Percentiles rank a stretch among this genome's conserved stretches.
These are phyloP conservation scores for Macrolepiota dolichaula DNA, from an alignment of 768 basidiomycete genomes.

Conservation along the genomic window DNA sequence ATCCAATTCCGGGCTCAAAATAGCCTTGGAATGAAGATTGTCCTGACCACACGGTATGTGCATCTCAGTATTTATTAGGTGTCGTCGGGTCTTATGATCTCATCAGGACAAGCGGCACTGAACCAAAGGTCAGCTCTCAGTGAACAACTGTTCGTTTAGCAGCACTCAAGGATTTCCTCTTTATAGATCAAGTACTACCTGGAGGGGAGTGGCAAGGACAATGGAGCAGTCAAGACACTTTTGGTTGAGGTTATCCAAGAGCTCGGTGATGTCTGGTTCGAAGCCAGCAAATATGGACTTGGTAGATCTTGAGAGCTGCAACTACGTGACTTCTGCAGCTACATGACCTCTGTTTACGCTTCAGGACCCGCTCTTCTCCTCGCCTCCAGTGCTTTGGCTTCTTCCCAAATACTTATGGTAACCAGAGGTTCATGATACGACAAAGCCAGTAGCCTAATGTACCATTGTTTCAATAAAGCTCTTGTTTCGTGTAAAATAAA, in stretches of 20 bases:
- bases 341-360: not conserved
- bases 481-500: not conserved
- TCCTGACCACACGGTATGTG: conserved; percentile 66
- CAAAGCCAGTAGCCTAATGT: conserved; percentile 55
- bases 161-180: not conserved
- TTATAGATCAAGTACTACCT: conserved; percentile 85
- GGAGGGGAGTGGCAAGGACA: conserved; percentile 67
- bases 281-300: conserved; percentile 42
- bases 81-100: not conserved
- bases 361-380: conserved; percentile 31
- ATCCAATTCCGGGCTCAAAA: conserved; percentile 66
- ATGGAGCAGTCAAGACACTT: conserved; percentile 38
- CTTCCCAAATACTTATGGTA: conserved; percentile 59
- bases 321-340: not conserved
- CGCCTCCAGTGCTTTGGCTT: conserved; percentile 56
- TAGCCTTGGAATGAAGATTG: conserved; percentile 43
- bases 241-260: conserved; percentile 59
- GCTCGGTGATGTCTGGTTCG: conserved; percentile 66
- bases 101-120: conserved; percentile 80
- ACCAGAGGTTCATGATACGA: conserved; percentile 57
- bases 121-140: conserved; percentile 66
- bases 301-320: conserved; percentile 12
- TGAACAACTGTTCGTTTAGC: not conserved
- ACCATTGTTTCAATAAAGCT: conserved; percentile 9
- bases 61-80: not conserved